Base-by-base conservation (phyloP, 805 yeast species). In the Maudiozyma pseudohumilis region DNA sequence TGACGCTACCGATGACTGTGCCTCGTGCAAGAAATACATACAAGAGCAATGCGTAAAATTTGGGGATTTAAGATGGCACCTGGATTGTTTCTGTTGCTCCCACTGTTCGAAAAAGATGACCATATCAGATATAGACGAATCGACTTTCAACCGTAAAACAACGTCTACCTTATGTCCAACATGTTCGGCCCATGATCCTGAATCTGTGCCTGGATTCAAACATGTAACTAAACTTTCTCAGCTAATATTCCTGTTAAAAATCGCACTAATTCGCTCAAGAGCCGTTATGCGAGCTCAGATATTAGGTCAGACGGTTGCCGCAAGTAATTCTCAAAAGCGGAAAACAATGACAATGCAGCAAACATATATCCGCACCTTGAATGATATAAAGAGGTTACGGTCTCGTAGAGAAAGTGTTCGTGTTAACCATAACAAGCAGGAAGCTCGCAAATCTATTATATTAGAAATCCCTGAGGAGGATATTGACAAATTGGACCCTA, bases 21-120 rank as follows among this genome's bases (percentile, higher is more conserved):
- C 64, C 10, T 54, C 59, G 1, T 92, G 98, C 57, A 64, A 68
- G 2, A 75, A 76, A 54, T 77, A 87, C 46, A 83, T 89, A 28
- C 96, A 92, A 58, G 92, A 80, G 47, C 70, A 71, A n/a, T 89
- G 97, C 60, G 63, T 77, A 12, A 70, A 68, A 32, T 72, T 68
- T 46, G 65, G 65, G 16, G 76, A 75, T 25, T 63, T 65, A 35
- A 72, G 96, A 48, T 89, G 96, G 96, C 98, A 92, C 56, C 41
- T 67, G 11, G 63, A 70, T 21, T 92, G 98, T 60, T 70, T 89
- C 30, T 50, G 56, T 8, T 89, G 97, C 52, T 59, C 72, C 0
- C 53, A 54, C 7, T 88, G 96, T 55, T 51, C 58, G 11, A 67
- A 69, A 29, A 38, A 43, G 0, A 61, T 76, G 5, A 53, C 56